Evolutionary conservation across 2,329 filamentous ascomycete genomes (phyloP).

Genomic region (Xylaria hypoxylon): DNA sequence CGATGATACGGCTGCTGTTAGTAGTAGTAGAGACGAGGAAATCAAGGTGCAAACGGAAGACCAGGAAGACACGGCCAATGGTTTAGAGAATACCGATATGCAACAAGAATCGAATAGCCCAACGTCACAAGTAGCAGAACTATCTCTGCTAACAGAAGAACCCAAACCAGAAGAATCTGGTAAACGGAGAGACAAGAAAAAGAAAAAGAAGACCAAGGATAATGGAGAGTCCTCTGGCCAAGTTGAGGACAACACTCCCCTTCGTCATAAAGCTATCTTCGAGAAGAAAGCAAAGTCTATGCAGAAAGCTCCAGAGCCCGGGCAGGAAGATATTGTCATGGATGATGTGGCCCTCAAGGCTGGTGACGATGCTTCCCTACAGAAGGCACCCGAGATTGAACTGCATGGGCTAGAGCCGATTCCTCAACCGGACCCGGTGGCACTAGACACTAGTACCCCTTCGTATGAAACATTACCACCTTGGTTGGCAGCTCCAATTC

Average conservation of each 20-base stretch:
- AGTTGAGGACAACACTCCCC: conserved; percentile 40
- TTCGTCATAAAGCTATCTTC: conserved; percentile 63
- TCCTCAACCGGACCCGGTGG: conserved; percentile 77
- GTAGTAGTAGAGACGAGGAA: conserved; percentile 40
- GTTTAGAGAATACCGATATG: conserved; percentile 41
- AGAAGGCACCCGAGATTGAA: conserved; percentile 52
- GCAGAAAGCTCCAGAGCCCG: conserved; percentile 59
- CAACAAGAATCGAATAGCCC: conserved; percentile 15
- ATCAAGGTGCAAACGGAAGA: neutral
- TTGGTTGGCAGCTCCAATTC: conserved; percentile 84
- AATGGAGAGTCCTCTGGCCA: conserved; percentile 30
- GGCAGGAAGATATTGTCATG: conserved; percentile 50
- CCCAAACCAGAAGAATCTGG: conserved; percentile 30
- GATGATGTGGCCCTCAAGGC: conserved; percentile 44
- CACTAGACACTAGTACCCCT: conserved; percentile 67
- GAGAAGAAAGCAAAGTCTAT: conserved; percentile 68
- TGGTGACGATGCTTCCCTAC: conserved; percentile 8
- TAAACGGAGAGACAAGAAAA: conserved; percentile 47
- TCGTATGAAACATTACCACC: conserved; percentile 81
- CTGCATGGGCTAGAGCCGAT: conserved; percentile 82
- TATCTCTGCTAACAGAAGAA: conserved; percentile 23
- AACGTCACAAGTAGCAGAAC: conserved; percentile 13
- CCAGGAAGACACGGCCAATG: conserved; percentile 1
- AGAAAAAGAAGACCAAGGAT: conserved; percentile 44
- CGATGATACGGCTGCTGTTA: neutral